Evolutionary conservation across 1,284 basidiomycete genomes (phyloP).

Genomic region (Phlebopus sp.): DNA sequence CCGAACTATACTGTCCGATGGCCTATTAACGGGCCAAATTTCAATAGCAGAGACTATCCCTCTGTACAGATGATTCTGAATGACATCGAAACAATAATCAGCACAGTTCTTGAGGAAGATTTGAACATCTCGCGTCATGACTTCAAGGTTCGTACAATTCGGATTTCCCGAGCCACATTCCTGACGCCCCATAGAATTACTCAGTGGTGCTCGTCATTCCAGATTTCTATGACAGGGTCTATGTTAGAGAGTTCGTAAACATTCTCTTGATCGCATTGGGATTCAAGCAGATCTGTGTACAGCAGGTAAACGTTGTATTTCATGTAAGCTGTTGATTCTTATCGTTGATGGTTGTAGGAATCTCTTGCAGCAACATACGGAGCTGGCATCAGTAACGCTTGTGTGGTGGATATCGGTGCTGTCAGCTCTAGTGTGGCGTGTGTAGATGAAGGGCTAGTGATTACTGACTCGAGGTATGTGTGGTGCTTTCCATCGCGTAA

Average conservation of each 20-base stretch:
- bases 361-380: constrained; percentile 93
- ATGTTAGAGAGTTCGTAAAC: constrained; percentile 78
- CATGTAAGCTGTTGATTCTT: background rate
- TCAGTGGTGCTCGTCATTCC: constrained; percentile 91
- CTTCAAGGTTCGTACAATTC: constrained; percentile 54
- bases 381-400: constrained; percentile 91
- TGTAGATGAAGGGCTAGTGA: constrained; percentile 91
- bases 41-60: constrained; percentile 79
- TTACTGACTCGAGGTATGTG: constrained; percentile 81
- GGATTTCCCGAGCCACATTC: constrained; percentile 3
- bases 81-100: constrained; percentile 76
- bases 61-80: constrained; percentile 68
- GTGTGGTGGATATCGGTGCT: constrained; percentile 94
- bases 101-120: constrained; percentile 57
- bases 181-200: constrained; percentile 51
- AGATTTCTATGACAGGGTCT: constrained; percentile 85
- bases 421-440: constrained; percentile 85
- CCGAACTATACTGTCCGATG: constrained; percentile 71
- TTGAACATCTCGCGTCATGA: constrained; percentile 56
- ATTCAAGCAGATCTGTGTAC: constrained; percentile 87
- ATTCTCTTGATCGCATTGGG: constrained; percentile 81
- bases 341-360: constrained; percentile 54
- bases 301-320: constrained; percentile 58
- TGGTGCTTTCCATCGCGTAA: background rate
- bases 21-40: constrained; percentile 74